phyloP scores from a whole-genome alignment of 2,329 filamentous ascomycete genomes.

The Fusarium burgessii region DNA sequence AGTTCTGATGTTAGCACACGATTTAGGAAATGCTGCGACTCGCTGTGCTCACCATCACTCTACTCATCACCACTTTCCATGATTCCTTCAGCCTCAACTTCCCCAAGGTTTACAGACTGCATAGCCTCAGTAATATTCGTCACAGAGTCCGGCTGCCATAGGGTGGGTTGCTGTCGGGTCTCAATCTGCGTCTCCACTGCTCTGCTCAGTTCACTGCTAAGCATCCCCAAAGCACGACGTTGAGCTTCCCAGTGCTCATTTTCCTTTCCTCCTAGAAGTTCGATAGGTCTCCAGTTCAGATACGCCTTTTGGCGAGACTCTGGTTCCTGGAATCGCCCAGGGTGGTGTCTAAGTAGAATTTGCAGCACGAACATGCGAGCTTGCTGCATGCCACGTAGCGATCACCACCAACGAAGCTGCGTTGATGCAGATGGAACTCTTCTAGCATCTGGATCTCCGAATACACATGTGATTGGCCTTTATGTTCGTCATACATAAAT shows the following conservation, averaged over 20 bases:
- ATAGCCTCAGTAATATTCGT: conserved; percentile 28
- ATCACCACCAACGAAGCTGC: conserved; percentile 55
- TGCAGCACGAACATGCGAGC: conserved; percentile 63
- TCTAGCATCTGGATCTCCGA: conserved; percentile 54
- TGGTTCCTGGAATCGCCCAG: conserved; percentile 48
- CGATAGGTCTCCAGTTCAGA: conserved; percentile 54
- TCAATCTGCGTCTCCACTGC: conserved; percentile 15
- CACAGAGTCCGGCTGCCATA: conserved; percentile 30
- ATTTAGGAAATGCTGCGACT: background rate
- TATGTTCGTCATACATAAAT: conserved; percentile 16
- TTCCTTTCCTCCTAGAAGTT: conserved; percentile 8
- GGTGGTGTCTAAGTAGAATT: conserved; percentile 57
- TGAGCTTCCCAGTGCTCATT: conserved; percentile 28
- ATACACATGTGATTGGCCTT: conserved; percentile 45
- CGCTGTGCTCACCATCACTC: background rate
- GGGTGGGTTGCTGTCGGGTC: background rate
- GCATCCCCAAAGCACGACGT: conserved; percentile 5
- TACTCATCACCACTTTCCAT: background rate
- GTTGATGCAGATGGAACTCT: conserved; percentile 53
- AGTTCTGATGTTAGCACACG: background rate
- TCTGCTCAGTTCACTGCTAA: conserved; percentile 23
- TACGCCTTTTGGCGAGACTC: conserved; percentile 56
- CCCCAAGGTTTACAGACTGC: background rate
- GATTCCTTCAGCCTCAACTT: conserved; percentile 6
- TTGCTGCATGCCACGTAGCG: conserved; percentile 65